These are phyloP conservation scores for Phytophthora podocarpi DNA, from an alignment of 352 stramenopile species.

Conservation along the genomic window DNA sequence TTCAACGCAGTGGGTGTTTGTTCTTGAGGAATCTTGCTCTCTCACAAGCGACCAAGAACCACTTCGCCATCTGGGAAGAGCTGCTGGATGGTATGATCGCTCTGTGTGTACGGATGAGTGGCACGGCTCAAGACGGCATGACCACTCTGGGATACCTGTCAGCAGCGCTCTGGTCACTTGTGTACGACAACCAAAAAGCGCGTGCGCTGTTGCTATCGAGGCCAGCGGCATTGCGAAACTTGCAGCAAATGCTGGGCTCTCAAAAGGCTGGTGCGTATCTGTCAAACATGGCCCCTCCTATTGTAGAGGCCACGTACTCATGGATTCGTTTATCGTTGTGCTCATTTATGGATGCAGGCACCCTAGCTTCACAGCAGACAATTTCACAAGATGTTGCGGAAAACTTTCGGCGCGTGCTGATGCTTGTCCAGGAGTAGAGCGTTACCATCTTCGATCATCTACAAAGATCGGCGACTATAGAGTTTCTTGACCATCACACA, in stretches of 20 bases:
- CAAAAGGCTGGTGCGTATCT: slow-evolving; percentile 23
- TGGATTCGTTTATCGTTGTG: not conserved
- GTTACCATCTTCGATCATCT: not conserved
- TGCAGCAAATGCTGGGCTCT: slow-evolving; percentile 37
- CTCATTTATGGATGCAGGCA: too few species aligned
- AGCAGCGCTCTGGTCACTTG: slow-evolving; percentile 52
- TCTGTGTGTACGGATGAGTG: slow-evolving; percentile 16
- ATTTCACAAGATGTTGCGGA: slow-evolving; percentile 17
- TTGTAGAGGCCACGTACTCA: not conserved
- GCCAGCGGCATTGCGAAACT: slow-evolving; percentile 30
- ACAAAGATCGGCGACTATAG: not conserved
- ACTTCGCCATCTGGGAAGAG: slow-evolving; percentile 66
- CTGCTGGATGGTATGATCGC: slow-evolving; percentile 44
- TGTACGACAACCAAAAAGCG: slow-evolving; percentile 74
- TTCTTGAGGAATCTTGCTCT: slow-evolving; percentile 69
- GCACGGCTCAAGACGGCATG: not conserved
- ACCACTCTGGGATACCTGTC: slow-evolving; percentile 34
- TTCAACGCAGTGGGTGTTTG: slow-evolving; percentile 43
- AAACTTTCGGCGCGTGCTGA: slow-evolving; percentile 34
- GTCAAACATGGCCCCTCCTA: not conserved
- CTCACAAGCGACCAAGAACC: slow-evolving; percentile 53
- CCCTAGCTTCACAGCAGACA: not conserved
- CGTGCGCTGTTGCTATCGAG: slow-evolving; percentile 44
- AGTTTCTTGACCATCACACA: not conserved
- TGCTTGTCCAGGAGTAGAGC: slow-evolving; percentile 33